A percentile compares a stretch with the other conserved stretches of the same genome.
These are phyloP conservation scores for Fusarium pseudograminearum DNA, from an alignment of 2,329 filamentous ascomycete genomes.

Conservation along the genomic window DNA sequence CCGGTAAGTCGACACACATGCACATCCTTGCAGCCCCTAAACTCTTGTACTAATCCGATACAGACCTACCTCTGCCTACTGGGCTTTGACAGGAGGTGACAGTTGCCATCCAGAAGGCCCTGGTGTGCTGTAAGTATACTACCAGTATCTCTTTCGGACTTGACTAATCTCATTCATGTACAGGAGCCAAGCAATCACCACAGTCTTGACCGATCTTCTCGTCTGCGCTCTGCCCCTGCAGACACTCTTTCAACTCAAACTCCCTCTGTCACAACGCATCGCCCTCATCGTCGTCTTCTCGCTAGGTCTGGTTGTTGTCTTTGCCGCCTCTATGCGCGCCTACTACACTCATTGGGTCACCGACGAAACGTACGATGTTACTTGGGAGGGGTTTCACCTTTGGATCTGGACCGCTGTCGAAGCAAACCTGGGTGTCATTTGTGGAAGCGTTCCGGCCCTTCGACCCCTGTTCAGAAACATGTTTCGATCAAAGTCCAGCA, in stretches of 20 bases:
- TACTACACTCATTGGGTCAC: constrained; percentile 55
- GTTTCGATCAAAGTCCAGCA: constrained; percentile 44
- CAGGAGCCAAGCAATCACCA: constrained; percentile 51
- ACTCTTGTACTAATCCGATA: background rate
- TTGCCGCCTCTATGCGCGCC: constrained; percentile 53
- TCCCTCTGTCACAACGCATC: constrained; percentile 52
- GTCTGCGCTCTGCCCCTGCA: constrained; percentile 56
- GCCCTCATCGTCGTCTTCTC: constrained; percentile 54
- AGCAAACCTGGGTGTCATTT: constrained; percentile 57
- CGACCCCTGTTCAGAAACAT: constrained; percentile 45
- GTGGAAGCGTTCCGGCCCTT: constrained; percentile 55
- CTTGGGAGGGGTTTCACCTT: constrained; percentile 56
- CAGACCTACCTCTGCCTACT: constrained; percentile 44
- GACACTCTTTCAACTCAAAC: constrained; percentile 49
- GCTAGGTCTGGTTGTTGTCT: constrained; percentile 54
- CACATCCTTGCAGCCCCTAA: background rate
- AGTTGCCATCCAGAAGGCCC: constrained; percentile 51
- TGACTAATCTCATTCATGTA: background rate
- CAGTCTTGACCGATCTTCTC: constrained; percentile 51
- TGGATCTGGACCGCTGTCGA: constrained; percentile 60
- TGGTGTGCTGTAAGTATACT: constrained; percentile 41
- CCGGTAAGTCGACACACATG: constrained; percentile 40
- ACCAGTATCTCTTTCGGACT: too few species aligned
- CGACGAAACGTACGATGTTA: constrained; percentile 55
- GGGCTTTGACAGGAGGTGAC: constrained; percentile 37